Percentiles rank a stretch among this genome's conserved stretches.
Conservation (phyloP, 176 grass and related monocot species). For the Alloteropsis semialata region DNA sequence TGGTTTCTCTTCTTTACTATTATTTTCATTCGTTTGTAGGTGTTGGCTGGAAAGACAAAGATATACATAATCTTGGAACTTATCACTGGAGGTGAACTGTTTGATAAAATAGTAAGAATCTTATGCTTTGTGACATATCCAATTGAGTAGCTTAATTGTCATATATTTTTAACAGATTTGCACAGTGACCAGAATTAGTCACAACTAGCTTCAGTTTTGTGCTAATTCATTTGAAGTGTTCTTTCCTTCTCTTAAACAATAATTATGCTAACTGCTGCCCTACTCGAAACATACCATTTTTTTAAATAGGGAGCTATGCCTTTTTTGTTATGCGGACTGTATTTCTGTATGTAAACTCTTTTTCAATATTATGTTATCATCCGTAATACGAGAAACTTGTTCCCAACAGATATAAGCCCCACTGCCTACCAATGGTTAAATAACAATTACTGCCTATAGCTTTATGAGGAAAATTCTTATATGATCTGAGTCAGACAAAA, state of each 20-base stretch:
- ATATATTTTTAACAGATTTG: not conserved
- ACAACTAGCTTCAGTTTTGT: constrained; percentile 1
- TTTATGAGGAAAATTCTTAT: constrained; percentile 9
- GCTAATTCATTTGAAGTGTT: not conserved
- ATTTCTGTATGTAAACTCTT: not conserved
- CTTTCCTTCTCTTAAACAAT: not conserved
- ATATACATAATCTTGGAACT: constrained; percentile 99
- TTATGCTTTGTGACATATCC: not conserved
- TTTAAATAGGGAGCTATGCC: not conserved
- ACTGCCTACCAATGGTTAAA: not conserved
- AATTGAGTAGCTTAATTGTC: not conserved
- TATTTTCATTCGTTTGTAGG: constrained; percentile 48
- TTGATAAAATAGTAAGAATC: constrained; percentile 88
- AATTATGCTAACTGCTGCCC: not conserved
- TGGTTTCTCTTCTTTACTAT: not conserved
- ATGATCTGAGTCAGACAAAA: not conserved
- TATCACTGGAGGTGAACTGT: constrained; percentile 87
- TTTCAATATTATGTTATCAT: not conserved
- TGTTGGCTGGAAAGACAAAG: constrained; percentile 79
- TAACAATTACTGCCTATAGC: not conserved
- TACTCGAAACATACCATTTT: not conserved
- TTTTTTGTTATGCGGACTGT: not conserved
- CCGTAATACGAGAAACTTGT: not conserved
- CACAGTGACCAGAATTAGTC: not conserved
- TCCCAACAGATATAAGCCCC: not conserved